Percentiles rank a stretch among this genome's conserved stretches.
Conservation (phyloP, 371 early-diverging fungal species). For the Mortierella sp. region DNA sequence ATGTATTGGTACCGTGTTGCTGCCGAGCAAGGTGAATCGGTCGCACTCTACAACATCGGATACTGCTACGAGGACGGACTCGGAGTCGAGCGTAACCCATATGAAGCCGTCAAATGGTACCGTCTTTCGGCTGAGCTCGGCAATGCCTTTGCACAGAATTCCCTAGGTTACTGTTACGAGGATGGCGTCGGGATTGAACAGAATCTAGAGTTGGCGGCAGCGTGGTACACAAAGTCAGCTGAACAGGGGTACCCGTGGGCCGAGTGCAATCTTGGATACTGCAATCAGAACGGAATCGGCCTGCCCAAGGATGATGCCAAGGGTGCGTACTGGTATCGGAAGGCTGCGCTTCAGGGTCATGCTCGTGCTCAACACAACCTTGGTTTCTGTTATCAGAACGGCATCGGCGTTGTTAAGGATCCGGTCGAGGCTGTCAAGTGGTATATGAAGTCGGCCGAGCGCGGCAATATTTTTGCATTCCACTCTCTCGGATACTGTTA, state of each 20-base stretch:
- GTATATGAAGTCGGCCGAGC: constrained; percentile 79
- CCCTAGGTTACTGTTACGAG: constrained; percentile 82
- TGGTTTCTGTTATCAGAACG: constrained; percentile 86
- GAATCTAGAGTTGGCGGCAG: constrained; percentile 68
- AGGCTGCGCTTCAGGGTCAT: constrained; percentile 79
- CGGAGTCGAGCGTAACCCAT: constrained; percentile 69
- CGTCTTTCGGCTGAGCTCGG: constrained; percentile 73
- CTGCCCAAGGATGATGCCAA: constrained; percentile 61
- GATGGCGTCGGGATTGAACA: constrained; percentile 79
- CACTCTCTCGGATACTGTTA: constrained; percentile 93
- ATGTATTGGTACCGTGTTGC: constrained; percentile 75
- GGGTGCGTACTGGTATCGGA: constrained; percentile 78
- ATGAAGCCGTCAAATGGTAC: constrained; percentile 77
- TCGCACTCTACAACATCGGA: constrained; percentile 84
- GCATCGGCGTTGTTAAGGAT: constrained; percentile 77
- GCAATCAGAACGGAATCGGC: constrained; percentile 82
- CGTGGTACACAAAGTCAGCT: constrained; percentile 79
- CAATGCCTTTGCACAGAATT: constrained; percentile 85
- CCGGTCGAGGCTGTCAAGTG: constrained; percentile 74
- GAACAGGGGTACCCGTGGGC: constrained; percentile 79
- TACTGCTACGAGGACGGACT: constrained; percentile 86
- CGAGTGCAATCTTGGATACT: constrained; percentile 82
- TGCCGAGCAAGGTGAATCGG: constrained; percentile 69
- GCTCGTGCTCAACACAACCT: constrained; percentile 81
- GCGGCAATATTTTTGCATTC: constrained; percentile 82